Base-by-base conservation (phyloP, 2,329 filamentous ascomycete genomes). In the Stemphylium vesicarium region DNA sequence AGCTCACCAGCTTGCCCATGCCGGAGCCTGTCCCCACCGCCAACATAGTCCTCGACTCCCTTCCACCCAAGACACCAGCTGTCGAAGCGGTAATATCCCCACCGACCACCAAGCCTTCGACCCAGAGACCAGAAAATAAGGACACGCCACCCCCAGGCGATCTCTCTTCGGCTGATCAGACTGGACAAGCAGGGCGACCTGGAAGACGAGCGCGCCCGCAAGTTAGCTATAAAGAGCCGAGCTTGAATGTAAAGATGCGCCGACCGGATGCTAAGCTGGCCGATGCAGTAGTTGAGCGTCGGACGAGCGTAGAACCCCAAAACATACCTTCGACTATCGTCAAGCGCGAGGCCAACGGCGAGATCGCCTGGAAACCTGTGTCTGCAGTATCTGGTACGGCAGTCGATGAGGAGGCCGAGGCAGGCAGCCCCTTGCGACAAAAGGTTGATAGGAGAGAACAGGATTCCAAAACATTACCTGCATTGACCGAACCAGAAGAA, bases 181-280 rank as follows among this genome's bases (percentile, higher is more conserved):
- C 53, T 13, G 70, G 67, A 18, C 69, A 70, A 33, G 68, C 66
- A 15, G 72, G 65, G 18, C 69, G 80, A 31, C 77, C 79, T 10
- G 78, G 76, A 2, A 73, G 80, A 50, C 74, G 80, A 54, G 78
- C 78, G 12, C 73, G 80, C 20, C 69, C 77, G 15, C 74, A 77
- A 31, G 79, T 81, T 43, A 81, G 77, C 65, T 82, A 82, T 56
- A 79, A 80, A 11, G 80, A 82, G 57, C 80, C 80, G 1, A 80
- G 74, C 43, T 67, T 82, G 13, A 72, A 73, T 40, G 77, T 74
- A 13, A 82, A 82, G 62, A 82, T 82, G 79, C 73, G 80, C 16
- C 74, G 80, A 22, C 79, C 80, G 1, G 74, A 73, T 44, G 79
- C 80, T 57, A 74, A 79, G 45, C 66, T 81, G 48, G 77, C 77